phyloP scores from a whole-genome alignment of 2,329 filamentous ascomycete genomes.

The Didymella pomorum region DNA sequence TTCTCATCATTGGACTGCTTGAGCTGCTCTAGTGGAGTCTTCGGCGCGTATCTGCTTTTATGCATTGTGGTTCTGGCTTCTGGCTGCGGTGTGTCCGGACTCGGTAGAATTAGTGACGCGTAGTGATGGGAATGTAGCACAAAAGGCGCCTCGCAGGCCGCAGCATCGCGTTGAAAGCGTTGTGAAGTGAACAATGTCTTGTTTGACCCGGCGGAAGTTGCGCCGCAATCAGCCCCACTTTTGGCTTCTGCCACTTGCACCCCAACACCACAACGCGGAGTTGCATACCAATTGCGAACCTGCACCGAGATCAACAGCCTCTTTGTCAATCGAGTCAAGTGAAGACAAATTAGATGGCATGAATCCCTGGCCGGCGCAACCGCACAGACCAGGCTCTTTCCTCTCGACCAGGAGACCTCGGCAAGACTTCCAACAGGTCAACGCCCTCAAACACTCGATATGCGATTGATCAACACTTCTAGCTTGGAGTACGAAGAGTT shows the following conservation, averaged over 20 bases:
- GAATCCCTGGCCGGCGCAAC: too few species aligned
- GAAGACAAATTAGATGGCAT: too few species aligned
- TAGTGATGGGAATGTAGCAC: background rate
- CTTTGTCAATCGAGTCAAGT: too few species aligned
- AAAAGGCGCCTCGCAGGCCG: background rate
- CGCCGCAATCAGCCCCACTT: background rate
- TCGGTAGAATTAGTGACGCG: background rate
- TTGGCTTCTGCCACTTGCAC: background rate
- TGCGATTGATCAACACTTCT: background rate
- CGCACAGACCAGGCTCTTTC: too few species aligned
- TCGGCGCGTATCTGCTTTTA: conserved; percentile 43
- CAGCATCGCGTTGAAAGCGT: background rate
- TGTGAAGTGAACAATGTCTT: conserved; percentile 4
- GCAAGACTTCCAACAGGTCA: too few species aligned
- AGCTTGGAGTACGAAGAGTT: background rate
- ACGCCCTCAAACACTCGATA: background rate
- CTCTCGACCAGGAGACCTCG: too few species aligned
- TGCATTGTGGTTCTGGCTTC: conserved; percentile 25
- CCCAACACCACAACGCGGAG: too few species aligned
- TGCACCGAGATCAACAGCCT: too few species aligned
- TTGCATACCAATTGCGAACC: too few species aligned
- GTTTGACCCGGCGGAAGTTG: background rate
- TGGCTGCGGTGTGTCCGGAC: background rate
- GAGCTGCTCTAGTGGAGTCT: conserved; percentile 37
- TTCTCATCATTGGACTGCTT: conserved; percentile 38